A percentile compares a stretch with the other conserved stretches of the same genome.
phyloP scores from a whole-genome alignment of 129 eudicot genomes.

The Silybum marianum region DNA sequence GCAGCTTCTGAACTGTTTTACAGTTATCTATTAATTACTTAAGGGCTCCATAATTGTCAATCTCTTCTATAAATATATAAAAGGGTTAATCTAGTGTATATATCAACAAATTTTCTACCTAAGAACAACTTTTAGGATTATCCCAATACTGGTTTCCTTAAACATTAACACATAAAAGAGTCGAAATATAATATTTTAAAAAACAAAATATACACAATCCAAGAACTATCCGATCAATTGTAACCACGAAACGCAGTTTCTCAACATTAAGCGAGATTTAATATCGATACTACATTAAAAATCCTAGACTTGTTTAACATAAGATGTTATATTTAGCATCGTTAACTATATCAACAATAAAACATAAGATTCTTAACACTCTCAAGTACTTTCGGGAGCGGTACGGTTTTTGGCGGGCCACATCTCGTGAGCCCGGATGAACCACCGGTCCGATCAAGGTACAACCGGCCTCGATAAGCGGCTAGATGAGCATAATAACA shows the following conservation, averaged over 20 bases:
- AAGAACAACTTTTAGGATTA: no score
- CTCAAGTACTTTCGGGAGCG: slow-evolving; percentile 82
- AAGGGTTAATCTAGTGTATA: no score
- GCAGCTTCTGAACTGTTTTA: no score
- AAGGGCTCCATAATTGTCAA: no score
- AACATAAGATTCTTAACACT: slow-evolving; percentile 86
- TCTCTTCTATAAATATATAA: no score
- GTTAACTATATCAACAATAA: slow-evolving; percentile 56
- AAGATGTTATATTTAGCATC: background rate
- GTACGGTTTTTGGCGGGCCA: slow-evolving; percentile 54
- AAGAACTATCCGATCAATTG: no score
- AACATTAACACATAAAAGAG: background rate
- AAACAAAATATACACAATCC: background rate
- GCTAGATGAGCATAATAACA: slow-evolving; percentile 96
- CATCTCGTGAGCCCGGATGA: slow-evolving; percentile 28
- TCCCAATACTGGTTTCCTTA: background rate
- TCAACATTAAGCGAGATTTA: background rate
- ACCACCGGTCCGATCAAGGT: slow-evolving; percentile 61
- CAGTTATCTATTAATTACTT: no score
- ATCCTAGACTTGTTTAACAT: background rate
- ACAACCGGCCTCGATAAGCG: slow-evolving; percentile 88
- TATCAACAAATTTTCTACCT: no score
- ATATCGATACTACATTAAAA: background rate
- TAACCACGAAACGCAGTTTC: background rate
- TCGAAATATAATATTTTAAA: background rate